Conservation (phyloP, 2,329 filamentous ascomycete species). For the Colletotrichum horii region DNA sequence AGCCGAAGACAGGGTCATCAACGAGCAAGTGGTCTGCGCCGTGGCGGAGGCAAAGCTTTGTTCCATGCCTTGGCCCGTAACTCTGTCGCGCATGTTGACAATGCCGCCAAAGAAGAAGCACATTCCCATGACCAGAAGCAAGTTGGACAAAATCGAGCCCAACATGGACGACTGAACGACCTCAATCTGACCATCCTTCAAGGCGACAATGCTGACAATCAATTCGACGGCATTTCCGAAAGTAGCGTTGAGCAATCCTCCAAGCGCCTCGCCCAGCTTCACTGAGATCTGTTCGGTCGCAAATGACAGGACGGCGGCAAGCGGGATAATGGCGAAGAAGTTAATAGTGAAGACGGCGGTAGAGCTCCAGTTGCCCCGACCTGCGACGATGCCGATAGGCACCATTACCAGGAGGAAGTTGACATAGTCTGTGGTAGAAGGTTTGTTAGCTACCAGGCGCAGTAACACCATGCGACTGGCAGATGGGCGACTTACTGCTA, state of each 20-base stretch:
- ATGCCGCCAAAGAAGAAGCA: conserved; percentile 80
- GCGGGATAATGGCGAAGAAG: conserved; percentile 80
- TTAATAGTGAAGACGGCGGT: conserved; percentile 77
- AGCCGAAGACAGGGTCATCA: conserved; percentile 78
- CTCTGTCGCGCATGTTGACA: conserved; percentile 57
- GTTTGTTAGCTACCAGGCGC: neutral
- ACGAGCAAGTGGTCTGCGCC: conserved; percentile 76
- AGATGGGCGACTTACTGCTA: conserved; percentile 54
- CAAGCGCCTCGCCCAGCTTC: conserved; percentile 75
- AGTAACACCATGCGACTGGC: neutral
- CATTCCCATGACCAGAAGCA: conserved; percentile 84
- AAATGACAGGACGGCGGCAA: conserved; percentile 76
- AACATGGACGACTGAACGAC: conserved; percentile 99
- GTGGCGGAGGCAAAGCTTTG: conserved; percentile 78
- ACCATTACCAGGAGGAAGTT: conserved; percentile 78
- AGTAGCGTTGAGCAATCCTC: conserved; percentile 76
- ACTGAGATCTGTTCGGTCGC: conserved; percentile 79
- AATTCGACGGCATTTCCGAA: conserved; percentile 83
- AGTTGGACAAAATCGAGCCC: conserved; percentile 92
- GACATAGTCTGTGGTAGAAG: conserved; percentile 52
- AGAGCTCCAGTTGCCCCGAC: conserved; percentile 65
- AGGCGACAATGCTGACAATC: conserved; percentile 89
- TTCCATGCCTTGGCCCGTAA: conserved; percentile 64
- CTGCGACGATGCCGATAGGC: conserved; percentile 74
- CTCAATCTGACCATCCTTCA: conserved; percentile 84